Evolutionary conservation across 148 eudicot species (phyloP), one percentile per base, ranked within the genome.

Genomic region (Diospyros lotus): DNA sequence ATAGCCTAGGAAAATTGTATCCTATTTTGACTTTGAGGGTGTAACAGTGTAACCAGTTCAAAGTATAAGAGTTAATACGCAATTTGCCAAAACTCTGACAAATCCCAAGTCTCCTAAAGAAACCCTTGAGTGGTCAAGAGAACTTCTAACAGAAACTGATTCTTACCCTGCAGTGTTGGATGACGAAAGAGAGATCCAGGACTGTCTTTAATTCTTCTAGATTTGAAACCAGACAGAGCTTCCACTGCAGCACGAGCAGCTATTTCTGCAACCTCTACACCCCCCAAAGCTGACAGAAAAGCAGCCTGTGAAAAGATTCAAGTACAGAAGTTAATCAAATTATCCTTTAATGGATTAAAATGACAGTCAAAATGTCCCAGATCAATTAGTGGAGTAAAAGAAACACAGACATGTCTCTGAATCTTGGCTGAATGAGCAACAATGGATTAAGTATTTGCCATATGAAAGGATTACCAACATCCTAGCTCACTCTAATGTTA

Each of bases 211-310:
- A 66, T 78, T 71, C 78, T 74, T 64, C 80, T 73, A 48, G 68
- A 67, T 64, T 68, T 71, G 48, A 68, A 58, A 70, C 87, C 87
- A 76, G 86, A 79, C 50, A 91, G 80, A 85, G 91, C 85, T 67
- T 77, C 77, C 61, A 96, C 90, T 66, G 98, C 94, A 62, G 99
- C 98, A 77, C 62, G 79, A 43, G 98, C 93, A 71, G 99, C 91
- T 75, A 87, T 87, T 89, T 96, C 94, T 17, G 98, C 87, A 73
- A 87, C 90, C 79, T 93, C 94, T 53, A 77, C 82, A 72, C 99
- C 99, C 77, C 88, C 99, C 84, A 96, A 82, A 60, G 94, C 92
- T 11, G 98, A 93, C 75, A 93, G 83, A 80, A 96, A 96, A 66
- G 98, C 94, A 77, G 94, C 98, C 98, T 95, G 84, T 69, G 52